Conservation (phyloP, 2,329 filamentous ascomycete genomes). For the Claviceps lovelessii region DNA sequence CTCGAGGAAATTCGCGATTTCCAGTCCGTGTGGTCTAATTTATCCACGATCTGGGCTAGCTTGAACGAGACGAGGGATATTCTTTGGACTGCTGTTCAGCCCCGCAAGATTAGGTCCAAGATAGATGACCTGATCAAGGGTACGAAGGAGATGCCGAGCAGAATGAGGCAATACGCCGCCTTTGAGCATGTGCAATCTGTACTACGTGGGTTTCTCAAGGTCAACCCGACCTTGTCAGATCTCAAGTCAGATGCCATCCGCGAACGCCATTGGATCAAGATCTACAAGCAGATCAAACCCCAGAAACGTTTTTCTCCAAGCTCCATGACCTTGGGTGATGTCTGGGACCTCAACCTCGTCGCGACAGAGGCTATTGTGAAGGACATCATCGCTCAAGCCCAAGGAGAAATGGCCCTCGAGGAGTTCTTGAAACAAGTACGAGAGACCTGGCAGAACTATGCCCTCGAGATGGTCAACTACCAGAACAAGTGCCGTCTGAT, state of each 20-base stretch:
- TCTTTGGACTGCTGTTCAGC: conserved; percentile 90
- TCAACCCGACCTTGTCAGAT: conserved; percentile 75
- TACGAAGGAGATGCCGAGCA: conserved; percentile 97
- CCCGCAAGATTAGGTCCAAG: conserved; percentile 76
- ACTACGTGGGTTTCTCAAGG: conserved; percentile 75
- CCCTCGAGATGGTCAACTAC: conserved; percentile 87
- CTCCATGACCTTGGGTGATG: conserved; percentile 92
- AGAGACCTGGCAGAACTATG: conserved; percentile 92
- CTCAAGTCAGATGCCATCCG: conserved; percentile 93
- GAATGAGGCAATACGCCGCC: conserved; percentile 98
- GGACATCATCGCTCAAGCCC: conserved; percentile 87
- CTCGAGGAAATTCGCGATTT: conserved; percentile 97
- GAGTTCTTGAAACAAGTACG: conserved; percentile 94
- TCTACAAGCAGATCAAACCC: conserved; percentile 89
- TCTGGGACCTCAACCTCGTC: conserved; percentile 90
- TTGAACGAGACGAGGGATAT: conserved; percentile 85
- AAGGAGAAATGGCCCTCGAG: conserved; percentile 95
- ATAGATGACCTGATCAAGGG: conserved; percentile 91
- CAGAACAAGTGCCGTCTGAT: conserved; percentile 97
- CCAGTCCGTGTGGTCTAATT: conserved; percentile 92
- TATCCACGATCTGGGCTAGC: conserved; percentile 93
- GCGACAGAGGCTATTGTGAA: conserved; percentile 78
- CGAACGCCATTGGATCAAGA: conserved; percentile 93
- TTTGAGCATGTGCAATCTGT: conserved; percentile 96
- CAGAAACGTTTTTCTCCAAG: conserved; percentile 87